A percentile compares a stretch with the other conserved stretches of the same genome.
phyloP scores from a whole-genome alignment of 805 yeast genomes.

The Starmerella powellii region DNA sequence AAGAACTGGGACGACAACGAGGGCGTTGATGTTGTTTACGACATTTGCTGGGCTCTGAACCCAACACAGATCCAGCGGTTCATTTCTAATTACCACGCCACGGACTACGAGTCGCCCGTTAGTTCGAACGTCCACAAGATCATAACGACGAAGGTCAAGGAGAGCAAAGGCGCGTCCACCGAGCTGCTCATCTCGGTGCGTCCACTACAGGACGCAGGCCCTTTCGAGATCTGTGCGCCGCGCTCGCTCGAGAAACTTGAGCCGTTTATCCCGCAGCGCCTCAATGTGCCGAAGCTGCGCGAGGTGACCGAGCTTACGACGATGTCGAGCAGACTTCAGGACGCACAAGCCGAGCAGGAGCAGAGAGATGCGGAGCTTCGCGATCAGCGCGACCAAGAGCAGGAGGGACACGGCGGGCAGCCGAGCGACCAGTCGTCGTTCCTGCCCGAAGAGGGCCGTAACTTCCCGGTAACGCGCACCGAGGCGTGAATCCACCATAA shows the following conservation, averaged over 20 bases:
- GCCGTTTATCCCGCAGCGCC: slow-evolving; percentile 82
- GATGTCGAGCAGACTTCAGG: slow-evolving; percentile 16
- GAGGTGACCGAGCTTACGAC: slow-evolving; percentile 64
- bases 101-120: slow-evolving; percentile 90
- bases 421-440: too few species aligned
- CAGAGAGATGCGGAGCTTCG: neutral
- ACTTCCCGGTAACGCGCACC: too few species aligned
- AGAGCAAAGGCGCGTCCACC: slow-evolving; percentile 35
- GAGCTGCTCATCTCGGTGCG: slow-evolving; percentile 32
- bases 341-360: slow-evolving; percentile 1
- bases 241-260: slow-evolving; percentile 58
- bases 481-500: too few species aligned
- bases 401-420: too few species aligned
- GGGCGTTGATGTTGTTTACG: slow-evolving; percentile 73
- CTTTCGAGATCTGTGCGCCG: slow-evolving; percentile 35
- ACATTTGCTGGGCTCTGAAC: slow-evolving; percentile 83
- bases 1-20: slow-evolving; percentile 73
- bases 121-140: slow-evolving; percentile 67
- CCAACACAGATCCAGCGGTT: slow-evolving; percentile 94
- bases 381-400: too few species aligned
- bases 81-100: slow-evolving; percentile 75
- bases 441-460: too few species aligned
- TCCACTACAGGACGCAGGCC: slow-evolving; percentile 31
- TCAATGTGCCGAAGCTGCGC: slow-evolving; percentile 78
- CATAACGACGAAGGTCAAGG: slow-evolving; percentile 43